Conservation (phyloP, 2,329 filamentous ascomycete species). For the Xylaria multiplex region DNA sequence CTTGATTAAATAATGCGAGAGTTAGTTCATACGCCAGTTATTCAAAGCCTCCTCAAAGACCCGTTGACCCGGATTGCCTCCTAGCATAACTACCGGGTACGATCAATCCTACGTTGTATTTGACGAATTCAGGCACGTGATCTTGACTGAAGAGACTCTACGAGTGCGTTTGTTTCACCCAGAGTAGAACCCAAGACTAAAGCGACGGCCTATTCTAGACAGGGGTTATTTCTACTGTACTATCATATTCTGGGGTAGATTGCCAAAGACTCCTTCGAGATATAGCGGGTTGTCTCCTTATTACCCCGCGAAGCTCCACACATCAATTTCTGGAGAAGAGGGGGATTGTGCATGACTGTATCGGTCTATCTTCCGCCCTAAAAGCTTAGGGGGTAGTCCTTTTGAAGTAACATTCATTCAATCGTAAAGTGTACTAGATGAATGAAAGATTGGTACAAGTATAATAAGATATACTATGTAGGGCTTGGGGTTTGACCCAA, state of each 20-base stretch:
- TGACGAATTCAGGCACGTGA: neutral
- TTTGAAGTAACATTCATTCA: no score
- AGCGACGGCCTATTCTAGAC: neutral
- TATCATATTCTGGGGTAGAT: neutral
- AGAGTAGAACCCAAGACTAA: neutral
- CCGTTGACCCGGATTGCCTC: neutral
- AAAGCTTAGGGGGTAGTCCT: no score
- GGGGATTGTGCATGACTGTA: no score
- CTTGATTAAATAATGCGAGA: neutral
- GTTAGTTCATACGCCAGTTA: neutral
- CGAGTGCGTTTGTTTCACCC: neutral
- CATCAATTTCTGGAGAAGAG: neutral
- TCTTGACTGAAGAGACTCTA: neutral
- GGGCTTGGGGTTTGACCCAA: no score
- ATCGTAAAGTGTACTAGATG: no score
- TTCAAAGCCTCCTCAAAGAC: neutral
- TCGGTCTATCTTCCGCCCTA: no score
- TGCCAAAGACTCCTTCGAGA: no score
- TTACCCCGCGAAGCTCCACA: slow-evolving; percentile 1
- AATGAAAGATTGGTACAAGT: no score
- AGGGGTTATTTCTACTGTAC: neutral
- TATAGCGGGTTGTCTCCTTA: neutral
- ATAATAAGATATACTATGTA: no score
- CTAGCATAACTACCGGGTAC: neutral
- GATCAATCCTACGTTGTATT: neutral